phyloP scores from a whole-genome alignment of 2,329 filamentous ascomycete genomes.

The Mollisiaceae sp. region DNA sequence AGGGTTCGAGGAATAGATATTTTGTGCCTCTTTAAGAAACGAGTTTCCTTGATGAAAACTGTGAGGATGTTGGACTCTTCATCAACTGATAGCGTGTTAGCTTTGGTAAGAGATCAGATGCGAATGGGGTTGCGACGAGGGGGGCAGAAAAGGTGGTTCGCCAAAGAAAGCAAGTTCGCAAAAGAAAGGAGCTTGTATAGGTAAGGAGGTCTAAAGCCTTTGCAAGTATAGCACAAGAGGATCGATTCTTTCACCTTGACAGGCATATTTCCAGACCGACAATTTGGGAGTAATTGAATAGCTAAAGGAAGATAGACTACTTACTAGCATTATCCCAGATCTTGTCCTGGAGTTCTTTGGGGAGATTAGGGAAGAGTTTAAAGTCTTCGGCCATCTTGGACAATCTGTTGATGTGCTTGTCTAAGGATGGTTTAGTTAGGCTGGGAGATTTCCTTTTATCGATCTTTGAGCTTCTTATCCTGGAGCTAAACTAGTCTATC shows the following conservation, averaged over 20 bases:
- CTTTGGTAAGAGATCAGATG: neutral
- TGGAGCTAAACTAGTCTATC: too few relatives aligned
- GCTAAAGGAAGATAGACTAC: neutral
- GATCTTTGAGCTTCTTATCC: too few relatives aligned
- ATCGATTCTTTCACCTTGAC: neutral
- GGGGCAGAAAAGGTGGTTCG: neutral
- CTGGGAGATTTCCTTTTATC: too few relatives aligned
- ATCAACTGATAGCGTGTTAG: neutral
- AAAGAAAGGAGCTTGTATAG: too few relatives aligned
- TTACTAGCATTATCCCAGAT: neutral
- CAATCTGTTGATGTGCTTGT: neutral
- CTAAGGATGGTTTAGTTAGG: too few relatives aligned
- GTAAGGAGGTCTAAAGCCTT: neutral
- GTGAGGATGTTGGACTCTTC: neutral
- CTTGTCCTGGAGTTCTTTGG: neutral
- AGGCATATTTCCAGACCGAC: neutral
- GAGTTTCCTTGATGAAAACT: neutral
- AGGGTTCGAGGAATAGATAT: neutral
- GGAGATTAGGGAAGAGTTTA: neutral
- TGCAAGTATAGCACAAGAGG: neutral
- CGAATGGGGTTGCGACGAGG: neutral
- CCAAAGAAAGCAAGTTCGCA: too few relatives aligned
- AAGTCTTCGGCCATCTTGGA: neutral
- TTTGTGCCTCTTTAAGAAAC: neutral
- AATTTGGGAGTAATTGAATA: neutral